Evolutionary conservation across 352 stramenopile species (phyloP).

Genomic region (Globisporangium spinosum): DNA sequence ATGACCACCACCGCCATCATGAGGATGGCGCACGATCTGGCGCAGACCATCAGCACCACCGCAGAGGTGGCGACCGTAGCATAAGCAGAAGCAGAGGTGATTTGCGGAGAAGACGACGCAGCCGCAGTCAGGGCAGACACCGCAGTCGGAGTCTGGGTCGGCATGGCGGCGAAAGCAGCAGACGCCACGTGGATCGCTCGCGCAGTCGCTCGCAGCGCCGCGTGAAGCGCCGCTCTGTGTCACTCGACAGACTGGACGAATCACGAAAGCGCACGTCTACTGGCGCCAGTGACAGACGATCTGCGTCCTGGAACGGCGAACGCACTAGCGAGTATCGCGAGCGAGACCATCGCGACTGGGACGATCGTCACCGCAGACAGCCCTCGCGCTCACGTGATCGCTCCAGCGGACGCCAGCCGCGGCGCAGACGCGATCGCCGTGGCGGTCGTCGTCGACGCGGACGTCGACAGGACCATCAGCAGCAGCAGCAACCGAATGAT

Average conservation of each 20-base stretch:
- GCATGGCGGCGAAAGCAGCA: slow-evolving; percentile 2
- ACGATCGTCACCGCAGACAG: slow-evolving; percentile 9
- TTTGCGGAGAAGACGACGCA: not conserved
- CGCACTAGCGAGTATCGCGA: slow-evolving; percentile 3
- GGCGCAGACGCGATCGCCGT: slow-evolving; percentile 5
- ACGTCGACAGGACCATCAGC: not conserved
- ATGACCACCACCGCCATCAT: not conserved
- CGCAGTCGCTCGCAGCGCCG: slow-evolving; percentile 14
- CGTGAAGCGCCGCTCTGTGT: slow-evolving; percentile 9
- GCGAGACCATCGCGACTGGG: slow-evolving; percentile 1
- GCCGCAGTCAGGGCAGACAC: slow-evolving; percentile 8
- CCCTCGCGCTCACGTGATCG: slow-evolving; percentile 19
- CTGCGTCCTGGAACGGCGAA: slow-evolving; percentile 8
- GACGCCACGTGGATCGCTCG: slow-evolving; percentile 8
- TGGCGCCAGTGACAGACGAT: slow-evolving; percentile 1
- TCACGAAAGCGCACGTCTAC: not conserved
- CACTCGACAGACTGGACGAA: slow-evolving; percentile 6
- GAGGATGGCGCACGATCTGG: not conserved
- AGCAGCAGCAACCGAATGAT: not conserved
- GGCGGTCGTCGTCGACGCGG: slow-evolving; percentile 1
- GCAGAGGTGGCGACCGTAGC: not conserved
- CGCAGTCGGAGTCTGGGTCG: slow-evolving; percentile 14
- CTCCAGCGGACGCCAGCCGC: not conserved
- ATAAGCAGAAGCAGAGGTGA: slow-evolving; percentile 3
- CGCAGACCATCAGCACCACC: slow-evolving; percentile 5